Conservation (phyloP, 163 green algal genomes). For the Prototheca wickerhamii region DNA sequence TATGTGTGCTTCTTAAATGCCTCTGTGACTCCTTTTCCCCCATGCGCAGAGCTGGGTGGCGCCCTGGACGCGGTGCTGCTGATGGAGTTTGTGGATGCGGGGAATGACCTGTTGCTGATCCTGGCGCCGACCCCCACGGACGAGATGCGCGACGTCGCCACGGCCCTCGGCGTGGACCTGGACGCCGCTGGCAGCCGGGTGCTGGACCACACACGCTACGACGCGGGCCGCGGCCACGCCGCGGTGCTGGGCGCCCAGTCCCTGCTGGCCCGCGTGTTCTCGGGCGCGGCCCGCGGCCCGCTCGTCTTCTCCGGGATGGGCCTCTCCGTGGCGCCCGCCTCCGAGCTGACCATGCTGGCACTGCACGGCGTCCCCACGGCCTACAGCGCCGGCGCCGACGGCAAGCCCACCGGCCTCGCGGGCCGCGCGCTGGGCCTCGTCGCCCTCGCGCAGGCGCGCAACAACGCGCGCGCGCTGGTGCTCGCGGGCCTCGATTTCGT, state of each 20-base stretch:
- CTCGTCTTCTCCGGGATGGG: conserved; percentile 57
- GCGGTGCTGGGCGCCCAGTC: not conserved
- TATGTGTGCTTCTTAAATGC: no score
- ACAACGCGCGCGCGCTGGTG: conserved; percentile 77
- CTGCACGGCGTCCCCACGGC: conserved; percentile 38
- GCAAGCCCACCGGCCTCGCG: conserved; percentile 4
- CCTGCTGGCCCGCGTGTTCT: not conserved
- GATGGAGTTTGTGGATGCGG: conserved; percentile 57
- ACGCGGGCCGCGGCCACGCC: no score
- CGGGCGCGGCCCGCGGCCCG: conserved; percentile 18
- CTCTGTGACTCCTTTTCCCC: not conserved
- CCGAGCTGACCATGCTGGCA: conserved; percentile 39
- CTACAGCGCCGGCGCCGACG: conserved; percentile 37
- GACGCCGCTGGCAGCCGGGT: conserved; percentile 45
- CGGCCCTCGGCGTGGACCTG: conserved; percentile 64
- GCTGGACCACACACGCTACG: conserved; percentile 60
- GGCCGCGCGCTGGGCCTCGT: conserved; percentile 13
- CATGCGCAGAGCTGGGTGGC: conserved; percentile 38
- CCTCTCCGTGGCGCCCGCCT: conserved; percentile 42
- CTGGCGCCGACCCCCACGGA: conserved; percentile 30
- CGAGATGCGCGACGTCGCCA: conserved; percentile 41
- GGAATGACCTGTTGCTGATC: conserved; percentile 49
- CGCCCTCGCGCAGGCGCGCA: conserved; percentile 54
- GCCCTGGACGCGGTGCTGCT: conserved; percentile 33
- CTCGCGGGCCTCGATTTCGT: conserved; percentile 73